Percentiles rank a stretch among this genome's conserved stretches.
Conservation (phyloP, 2,329 filamentous ascomycete species). For the Hysterium pulicare region DNA sequence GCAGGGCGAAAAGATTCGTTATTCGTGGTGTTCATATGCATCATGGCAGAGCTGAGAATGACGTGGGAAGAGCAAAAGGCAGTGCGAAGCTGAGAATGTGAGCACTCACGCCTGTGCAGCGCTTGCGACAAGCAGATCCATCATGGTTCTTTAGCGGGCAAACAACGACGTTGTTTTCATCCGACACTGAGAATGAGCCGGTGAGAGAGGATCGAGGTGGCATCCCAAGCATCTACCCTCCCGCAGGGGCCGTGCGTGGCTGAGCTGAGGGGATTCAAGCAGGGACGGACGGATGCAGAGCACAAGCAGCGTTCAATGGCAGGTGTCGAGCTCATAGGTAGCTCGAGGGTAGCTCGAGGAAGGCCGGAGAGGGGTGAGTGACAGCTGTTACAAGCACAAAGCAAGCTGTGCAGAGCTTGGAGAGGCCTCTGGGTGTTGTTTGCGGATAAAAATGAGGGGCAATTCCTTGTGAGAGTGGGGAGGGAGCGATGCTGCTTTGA, state of each 20-base stretch:
- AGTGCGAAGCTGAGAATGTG: conserved; percentile 11
- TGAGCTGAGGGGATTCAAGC: conserved; percentile 10
- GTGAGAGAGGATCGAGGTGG: conserved; percentile 83
- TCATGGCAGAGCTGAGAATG: conserved; percentile 11
- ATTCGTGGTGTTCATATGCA: conserved; percentile 16
- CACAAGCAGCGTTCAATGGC: conserved; percentile 9
- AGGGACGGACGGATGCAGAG: conserved; percentile 5
- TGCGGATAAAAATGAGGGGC: conserved; percentile 13
- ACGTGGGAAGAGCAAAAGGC: conserved; percentile 16
- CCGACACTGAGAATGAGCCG: conserved; percentile 86
- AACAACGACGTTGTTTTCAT: conserved; percentile 92
- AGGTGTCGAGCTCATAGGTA: conserved; percentile 9
- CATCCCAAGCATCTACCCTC: conserved; percentile 60
- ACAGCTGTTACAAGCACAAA: conserved; percentile 1
- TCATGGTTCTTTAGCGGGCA: conserved; percentile 95
- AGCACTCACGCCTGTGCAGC: conserved; percentile 91
- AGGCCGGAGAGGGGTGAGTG: conserved; percentile 2
- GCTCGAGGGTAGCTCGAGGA: conserved; percentile 10
- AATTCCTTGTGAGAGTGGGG: conserved; percentile 6
- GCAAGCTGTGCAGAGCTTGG: conserved; percentile 2
- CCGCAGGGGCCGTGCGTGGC: conserved; percentile 13
- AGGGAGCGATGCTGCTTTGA: conserved; percentile 3
- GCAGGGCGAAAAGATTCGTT: conserved; percentile 31
- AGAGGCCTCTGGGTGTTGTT: conserved; percentile 5
- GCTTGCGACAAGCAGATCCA: conserved; percentile 93